Evolutionary conservation across 1,284 basidiomycete species (phyloP), one percentile per base, ranked within the genome.

Genomic region (Sporisorium graminicola): DNA sequence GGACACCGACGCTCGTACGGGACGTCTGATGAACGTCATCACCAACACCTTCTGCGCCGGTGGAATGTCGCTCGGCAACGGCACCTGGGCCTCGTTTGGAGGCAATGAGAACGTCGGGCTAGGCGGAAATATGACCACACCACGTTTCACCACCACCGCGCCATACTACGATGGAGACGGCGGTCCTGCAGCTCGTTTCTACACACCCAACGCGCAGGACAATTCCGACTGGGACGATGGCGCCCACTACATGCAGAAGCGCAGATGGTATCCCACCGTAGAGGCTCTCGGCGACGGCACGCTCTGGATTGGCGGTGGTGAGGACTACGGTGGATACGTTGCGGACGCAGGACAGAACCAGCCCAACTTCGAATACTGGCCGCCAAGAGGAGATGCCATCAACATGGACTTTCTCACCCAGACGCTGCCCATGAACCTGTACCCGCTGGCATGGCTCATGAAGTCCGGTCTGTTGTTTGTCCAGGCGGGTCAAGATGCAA

Each of bases 1-100:
- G 64, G 72, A 72, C 40, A 74, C 80, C 26, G 47, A 54, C 4
- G 62, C 55, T 47, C 79, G 81, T 46, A 64, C 76, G 5, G 65
- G 63, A 42, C 64, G 75, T 9, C 69, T 79, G 12, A 70, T 85
- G 47, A 79, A 85, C 35, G 80, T 86, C n/a, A 56, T 70, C 47
- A 83, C 85, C 50, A 86, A 86, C 64, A 77, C 84, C 18, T 86
- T 86, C 61, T 86, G 86, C 43, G 86, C 85, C 3, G 79, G 80
- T n/a, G 84, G 84, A 5, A 76, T 78, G 50, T 70, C 70, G 24
- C 65, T 86, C 37, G 82, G 81, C n/a, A 82, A 86, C 67, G 85
- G 85, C 6, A 78, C 74, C 13, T 86, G 83, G 82, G 58, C 81
- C 40, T 76, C 79, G 24, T 78, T 78, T 24, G 84, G 85, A 20